Conservation (phyloP, 768 basidiomycete species). For the Cantharellus cinnabarinus region DNA sequence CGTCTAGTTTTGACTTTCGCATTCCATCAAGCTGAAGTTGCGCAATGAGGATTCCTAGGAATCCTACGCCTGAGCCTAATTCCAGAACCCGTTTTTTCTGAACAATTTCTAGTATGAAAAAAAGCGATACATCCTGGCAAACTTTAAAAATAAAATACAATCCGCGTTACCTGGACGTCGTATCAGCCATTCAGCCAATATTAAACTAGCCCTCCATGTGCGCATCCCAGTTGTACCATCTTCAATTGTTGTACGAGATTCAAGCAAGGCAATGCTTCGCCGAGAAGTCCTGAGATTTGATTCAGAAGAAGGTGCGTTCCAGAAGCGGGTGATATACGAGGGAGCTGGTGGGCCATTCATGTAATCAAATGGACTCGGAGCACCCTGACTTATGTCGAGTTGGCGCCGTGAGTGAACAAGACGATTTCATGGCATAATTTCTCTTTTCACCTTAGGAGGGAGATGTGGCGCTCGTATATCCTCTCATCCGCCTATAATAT, state of each 20-base stretch:
- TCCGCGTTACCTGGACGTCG: constrained; percentile 28
- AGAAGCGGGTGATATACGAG: neutral
- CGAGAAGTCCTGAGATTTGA: constrained; percentile 12
- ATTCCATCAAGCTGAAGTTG: neutral
- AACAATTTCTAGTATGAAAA: constrained; percentile 22
- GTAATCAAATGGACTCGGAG: neutral
- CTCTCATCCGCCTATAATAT: neutral
- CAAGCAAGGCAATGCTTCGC: constrained; percentile 31
- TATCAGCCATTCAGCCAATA: constrained; percentile 41
- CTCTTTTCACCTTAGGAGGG: neutral
- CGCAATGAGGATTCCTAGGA: constrained; percentile 27
- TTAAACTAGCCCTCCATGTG: constrained; percentile 59
- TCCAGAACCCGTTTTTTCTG: constrained; percentile 35
- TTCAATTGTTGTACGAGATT: constrained; percentile 56
- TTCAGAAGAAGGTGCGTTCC: neutral
- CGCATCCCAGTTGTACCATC: constrained; percentile 59
- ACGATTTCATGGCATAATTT: neutral
- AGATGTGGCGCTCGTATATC: neutral
- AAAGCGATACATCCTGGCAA: neutral
- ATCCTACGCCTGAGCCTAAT: constrained; percentile 58
- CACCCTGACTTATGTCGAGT: no score
- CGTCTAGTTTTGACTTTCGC: neutral
- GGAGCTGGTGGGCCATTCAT: neutral
- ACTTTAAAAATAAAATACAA: neutral
- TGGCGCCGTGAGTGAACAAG: neutral